Conservation (phyloP, 1,284 basidiomycete genomes). For the Tetrapyrgos nigripes region DNA sequence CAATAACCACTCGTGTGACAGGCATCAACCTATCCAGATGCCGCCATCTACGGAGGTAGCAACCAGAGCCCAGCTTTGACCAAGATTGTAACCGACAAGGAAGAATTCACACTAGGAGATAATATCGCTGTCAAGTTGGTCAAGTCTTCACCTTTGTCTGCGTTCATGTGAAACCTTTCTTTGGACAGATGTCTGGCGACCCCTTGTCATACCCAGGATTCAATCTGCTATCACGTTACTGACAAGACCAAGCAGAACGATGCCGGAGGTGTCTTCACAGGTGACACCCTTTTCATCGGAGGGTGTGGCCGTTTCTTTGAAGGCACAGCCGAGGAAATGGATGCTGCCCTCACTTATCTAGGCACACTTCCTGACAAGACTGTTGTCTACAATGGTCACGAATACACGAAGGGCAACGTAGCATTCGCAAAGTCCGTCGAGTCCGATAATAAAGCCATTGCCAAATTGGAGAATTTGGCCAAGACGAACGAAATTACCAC, state of each 20-base stretch:
- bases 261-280: conserved; percentile 89
- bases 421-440: conserved; percentile 74
- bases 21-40: conserved; percentile 67
- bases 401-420: conserved; percentile 81
- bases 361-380: conserved; percentile 83
- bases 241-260: conserved; percentile 55
- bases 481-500: conserved; percentile 64
- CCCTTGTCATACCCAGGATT: conserved; percentile 97
- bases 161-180: background rate
- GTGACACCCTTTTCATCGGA: conserved; percentile 94
- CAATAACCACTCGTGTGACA: conserved; percentile 29
- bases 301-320: conserved; percentile 99
- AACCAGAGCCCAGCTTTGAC: conserved; percentile 72
- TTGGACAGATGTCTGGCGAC: conserved; percentile 80
- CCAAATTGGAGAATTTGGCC: conserved; percentile 59
- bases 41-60: conserved; percentile 88
- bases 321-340: conserved; percentile 89
- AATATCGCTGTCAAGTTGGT: conserved; percentile 73
- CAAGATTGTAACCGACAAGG: conserved; percentile 78
- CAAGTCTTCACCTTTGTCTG: conserved; percentile 2
- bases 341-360: conserved; percentile 78
- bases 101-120: conserved; percentile 77
- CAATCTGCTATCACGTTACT: conserved; percentile 89
- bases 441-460: conserved; percentile 63
- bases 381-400: conserved; percentile 90